Conservation (phyloP, 345 rosid species). For the Eucalyptus sp. region DNA sequence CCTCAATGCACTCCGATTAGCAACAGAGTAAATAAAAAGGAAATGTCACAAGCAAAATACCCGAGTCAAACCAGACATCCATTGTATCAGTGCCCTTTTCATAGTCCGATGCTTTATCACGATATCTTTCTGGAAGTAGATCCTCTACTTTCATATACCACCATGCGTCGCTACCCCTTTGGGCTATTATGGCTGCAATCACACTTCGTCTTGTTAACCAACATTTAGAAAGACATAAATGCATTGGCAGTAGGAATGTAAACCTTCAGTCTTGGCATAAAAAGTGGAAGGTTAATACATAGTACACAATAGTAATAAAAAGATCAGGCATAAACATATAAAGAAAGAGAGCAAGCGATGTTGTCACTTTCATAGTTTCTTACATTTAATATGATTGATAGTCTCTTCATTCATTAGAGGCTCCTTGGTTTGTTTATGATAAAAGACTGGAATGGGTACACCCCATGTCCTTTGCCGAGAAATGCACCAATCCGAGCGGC, state of each 20-base stretch:
- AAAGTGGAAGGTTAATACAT: not conserved
- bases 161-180: slow-evolving; percentile 93
- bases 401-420: slow-evolving; percentile 90
- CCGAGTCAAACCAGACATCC: slow-evolving; percentile 99
- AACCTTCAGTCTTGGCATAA: not conserved
- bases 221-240: not conserved
- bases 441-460: slow-evolving; percentile 91
- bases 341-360: not conserved
- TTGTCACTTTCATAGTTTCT: slow-evolving; percentile 3
- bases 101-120: slow-evolving; percentile 58
- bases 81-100: slow-evolving; percentile 94
- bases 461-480: slow-evolving; percentile 98
- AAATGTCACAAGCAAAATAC: slow-evolving; percentile 10
- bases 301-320: not conserved
- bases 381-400: slow-evolving; percentile 72
- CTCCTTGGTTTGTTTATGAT: slow-evolving; percentile 64
- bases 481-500: slow-evolving; percentile 96
- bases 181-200: slow-evolving; percentile 54
- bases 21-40: not conserved
- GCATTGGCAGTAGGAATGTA: not conserved
- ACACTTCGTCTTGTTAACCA: not conserved
- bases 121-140: slow-evolving; percentile 72
- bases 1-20: not conserved
- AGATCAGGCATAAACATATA: not conserved
- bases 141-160: slow-evolving; percentile 92